phyloP scores from a whole-genome alignment of 2,329 filamentous ascomycete species.

The Pseudogymnoascus sp. region DNA sequence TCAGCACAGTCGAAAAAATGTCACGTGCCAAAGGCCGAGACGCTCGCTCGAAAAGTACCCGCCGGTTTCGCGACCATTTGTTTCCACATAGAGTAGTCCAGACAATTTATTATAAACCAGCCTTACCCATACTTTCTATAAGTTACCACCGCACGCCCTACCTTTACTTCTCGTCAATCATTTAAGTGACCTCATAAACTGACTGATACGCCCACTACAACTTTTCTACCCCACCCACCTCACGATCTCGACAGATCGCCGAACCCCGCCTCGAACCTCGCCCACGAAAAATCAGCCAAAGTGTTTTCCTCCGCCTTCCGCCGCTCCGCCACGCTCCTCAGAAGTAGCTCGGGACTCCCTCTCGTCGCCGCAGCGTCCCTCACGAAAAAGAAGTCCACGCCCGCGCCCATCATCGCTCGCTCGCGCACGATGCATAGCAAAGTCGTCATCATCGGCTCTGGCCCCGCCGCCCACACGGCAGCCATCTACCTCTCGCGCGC shows the following conservation, averaged over 20 bases:
- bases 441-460: conserved; percentile 88
- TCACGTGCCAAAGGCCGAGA: conserved; percentile 8
- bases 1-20: background rate
- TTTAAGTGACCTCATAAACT: background rate
- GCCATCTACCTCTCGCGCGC: conserved; percentile 93
- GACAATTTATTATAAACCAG: conserved; percentile 6
- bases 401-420: conserved; percentile 22
- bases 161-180: conserved; percentile 2
- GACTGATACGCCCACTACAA: background rate
- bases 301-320: conserved; percentile 79
- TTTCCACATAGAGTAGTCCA: background rate
- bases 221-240: background rate
- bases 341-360: conserved; percentile 19
- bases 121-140: conserved; percentile 8
- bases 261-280: background rate
- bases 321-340: conserved; percentile 46
- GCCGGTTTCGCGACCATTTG: conserved; percentile 2
- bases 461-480: conserved; percentile 93
- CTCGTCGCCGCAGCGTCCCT: conserved; percentile 15
- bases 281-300: conserved; percentile 48
- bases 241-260: conserved; percentile 2
- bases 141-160: background rate
- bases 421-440: conserved; percentile 76
- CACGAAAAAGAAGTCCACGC: conserved; percentile 32
- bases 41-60: conserved; percentile 5